Base-by-base conservation (phyloP, 2,329 filamentous ascomycete genomes). In the Clonostachys rhizophaga region DNA sequence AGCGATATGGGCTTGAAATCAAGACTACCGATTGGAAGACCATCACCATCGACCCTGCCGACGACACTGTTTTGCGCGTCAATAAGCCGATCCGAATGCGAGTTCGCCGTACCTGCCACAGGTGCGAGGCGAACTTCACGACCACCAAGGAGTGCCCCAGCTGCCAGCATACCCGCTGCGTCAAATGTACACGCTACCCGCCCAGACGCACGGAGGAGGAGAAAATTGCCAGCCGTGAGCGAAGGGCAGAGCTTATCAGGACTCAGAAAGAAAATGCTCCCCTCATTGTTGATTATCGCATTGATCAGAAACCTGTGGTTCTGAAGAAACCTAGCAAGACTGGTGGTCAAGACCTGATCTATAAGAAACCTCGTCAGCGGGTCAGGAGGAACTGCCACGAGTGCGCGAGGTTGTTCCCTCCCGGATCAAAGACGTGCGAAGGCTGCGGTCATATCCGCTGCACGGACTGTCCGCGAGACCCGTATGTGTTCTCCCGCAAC, bases 141-240 rank as follows among this genome's bases (percentile, higher is more conserved):
- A 66, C 78, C 17, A 80, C 85, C 57, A 90, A 86, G 68, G 75
- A 86, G 50, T 96, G 91, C 67, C 66, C 76, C 53, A 81, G 80
- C 54, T 96, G 91, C 70, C 78, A 87, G 55, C 91, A 96, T 68
- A 73, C 74, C 42, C 82, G 89, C 54, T 96, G 91, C 78, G 86
- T 81, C 60, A 83, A 87, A 59, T 96, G 91, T 64, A 80, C 83
- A 30, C 83, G 89, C 47, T 81, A 86, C 57, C 91, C 91, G 34
- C 72, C 79, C 46, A 83, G 84, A 69, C 82, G 79, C 54, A 76
- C 70, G 56, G 76, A 81, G 54, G 72, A 72, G 51, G 74, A 81
- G 58, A 70, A 71, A 54, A 65, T 75, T 49, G 74, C 74, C 54
- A 75, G 72, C 60, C 74, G 77, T 45, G 72, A 75, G 59, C 70